These are phyloP conservation scores for Macrotyloma uniflorum DNA, from an alignment of 306 rosid species.

Conservation along the genomic window DNA sequence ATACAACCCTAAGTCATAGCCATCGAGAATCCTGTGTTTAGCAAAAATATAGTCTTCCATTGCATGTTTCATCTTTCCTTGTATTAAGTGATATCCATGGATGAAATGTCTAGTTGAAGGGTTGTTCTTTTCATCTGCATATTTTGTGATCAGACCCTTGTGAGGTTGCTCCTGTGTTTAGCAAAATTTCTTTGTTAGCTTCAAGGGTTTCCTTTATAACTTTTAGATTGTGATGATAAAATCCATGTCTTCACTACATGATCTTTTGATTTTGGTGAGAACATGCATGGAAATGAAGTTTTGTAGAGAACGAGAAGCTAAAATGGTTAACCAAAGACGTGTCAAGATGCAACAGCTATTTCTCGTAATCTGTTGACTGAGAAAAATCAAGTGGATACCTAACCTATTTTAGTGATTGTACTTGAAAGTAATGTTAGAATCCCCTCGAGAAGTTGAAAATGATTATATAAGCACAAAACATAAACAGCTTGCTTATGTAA, in stretches of 20 bases:
- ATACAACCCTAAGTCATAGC: constrained; percentile 55
- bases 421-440: background rate
- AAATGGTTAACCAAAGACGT: constrained; percentile 3
- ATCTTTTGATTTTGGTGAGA: background rate
- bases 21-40: constrained; percentile 46
- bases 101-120: constrained; percentile 35
- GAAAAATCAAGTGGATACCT: background rate
- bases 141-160: constrained; percentile 11
- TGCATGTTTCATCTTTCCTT: constrained; percentile 58
- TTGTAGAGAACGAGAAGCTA: constrained; percentile 5
- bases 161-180: constrained; percentile 18
- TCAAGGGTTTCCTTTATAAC: background rate
- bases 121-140: constrained; percentile 23
- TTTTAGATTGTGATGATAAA: background rate
- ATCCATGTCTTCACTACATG: background rate
- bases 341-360: background rate
- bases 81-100: constrained; percentile 56
- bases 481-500: no score
- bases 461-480: background rate
- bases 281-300: background rate
- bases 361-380: constrained; percentile 3
- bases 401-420: background rate
- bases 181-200: background rate
- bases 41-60: constrained; percentile 71
- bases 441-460: background rate